phyloP scores from a whole-genome alignment of 2,329 filamentous ascomycete genomes.

The Ascosphaera apis region DNA sequence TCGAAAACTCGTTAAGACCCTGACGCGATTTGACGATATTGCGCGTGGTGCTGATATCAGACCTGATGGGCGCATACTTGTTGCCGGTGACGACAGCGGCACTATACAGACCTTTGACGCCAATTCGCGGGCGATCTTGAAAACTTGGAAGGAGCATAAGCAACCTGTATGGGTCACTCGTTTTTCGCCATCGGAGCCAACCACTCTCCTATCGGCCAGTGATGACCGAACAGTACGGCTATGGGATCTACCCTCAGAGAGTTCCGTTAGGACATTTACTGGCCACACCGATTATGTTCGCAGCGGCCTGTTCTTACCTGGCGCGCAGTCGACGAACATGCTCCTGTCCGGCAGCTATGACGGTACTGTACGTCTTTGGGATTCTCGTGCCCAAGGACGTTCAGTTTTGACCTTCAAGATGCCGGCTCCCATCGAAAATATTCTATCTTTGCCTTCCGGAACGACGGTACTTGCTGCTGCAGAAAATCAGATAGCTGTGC shows the following conservation, averaged over 20 bases:
- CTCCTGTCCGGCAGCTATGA: constrained; percentile 87
- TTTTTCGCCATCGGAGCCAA: constrained; percentile 78
- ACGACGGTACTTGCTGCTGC: constrained; percentile 69
- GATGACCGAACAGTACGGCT: constrained; percentile 83
- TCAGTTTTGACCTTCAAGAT: constrained; percentile 89
- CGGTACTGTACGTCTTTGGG: constrained; percentile 81
- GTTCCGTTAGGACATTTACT: constrained; percentile 51
- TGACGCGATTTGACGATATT: constrained; percentile 79
- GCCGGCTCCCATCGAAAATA: constrained; percentile 63
- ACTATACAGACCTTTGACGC: constrained; percentile 91
- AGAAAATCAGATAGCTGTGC: constrained; percentile 67
- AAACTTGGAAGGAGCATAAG: constrained; percentile 87
- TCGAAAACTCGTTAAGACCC: constrained; percentile 77
- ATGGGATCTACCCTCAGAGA: constrained; percentile 75
- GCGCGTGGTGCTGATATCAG: constrained; percentile 77
- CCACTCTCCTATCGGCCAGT: constrained; percentile 65
- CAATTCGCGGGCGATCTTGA: constrained; percentile 67
- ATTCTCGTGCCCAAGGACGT: constrained; percentile 45
- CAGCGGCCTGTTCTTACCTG: constrained; percentile 63
- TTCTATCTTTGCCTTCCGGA: constrained; percentile 69
- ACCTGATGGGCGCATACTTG: constrained; percentile 66
- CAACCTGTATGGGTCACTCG: constrained; percentile 81
- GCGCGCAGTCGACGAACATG: constrained; percentile 38
- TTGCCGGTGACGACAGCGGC: constrained; percentile 78
- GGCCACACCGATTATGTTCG: constrained; percentile 90